Evolutionary conservation across 768 basidiomycete genomes (phyloP), one percentile per base, ranked within the genome.

Genomic region (Naganishia randhawae): DNA sequence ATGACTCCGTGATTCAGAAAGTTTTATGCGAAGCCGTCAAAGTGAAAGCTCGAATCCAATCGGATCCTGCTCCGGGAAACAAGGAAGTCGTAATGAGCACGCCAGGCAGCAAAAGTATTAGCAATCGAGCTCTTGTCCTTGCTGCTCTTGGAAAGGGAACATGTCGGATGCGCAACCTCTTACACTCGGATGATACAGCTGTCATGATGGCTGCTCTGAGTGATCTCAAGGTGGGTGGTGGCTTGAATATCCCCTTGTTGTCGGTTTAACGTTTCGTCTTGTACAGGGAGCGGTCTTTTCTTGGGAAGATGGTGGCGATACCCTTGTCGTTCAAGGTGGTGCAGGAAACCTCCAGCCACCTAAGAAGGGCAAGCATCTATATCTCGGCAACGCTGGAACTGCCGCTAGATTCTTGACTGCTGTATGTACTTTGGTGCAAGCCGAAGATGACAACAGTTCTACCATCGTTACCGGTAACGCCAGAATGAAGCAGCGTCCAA

Each of bases 401-500:
- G 95, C 96, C 27, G 92, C 93, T 13, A 91, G 96, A 39, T 97
- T 99, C 87, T 85, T 99, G 65, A 91, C 96, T 8, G 92, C 94
- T 1, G 92, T 99, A 57, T 97, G 94, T 80, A 88, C 94, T 0
- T 86, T 98, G 63, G 92, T 92, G 3, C 85, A 86, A 66, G 67
- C 69, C 13, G 63, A 71, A 17, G 66, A 67, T 42, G 57, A 71
- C 11, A 75, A 82, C 5, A 74, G 81, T 11, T 68, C 71, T 1
- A 96, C 94, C 19, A 80, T 90, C 79, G 89, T 98, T 79, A 98
- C 96, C 11, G 96, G 96, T 53, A 99, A 99, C 73, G 91, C 94
- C 0, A 87, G 95, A 68, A 99, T 98, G 96, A 98, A 97, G 81
- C 92, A 98, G 80, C 88, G 95, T 32, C 96, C 96, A 16, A 93